Evolutionary conservation across 2,329 filamentous ascomycete species (phyloP).

Genomic region (Capronia coronata): DNA sequence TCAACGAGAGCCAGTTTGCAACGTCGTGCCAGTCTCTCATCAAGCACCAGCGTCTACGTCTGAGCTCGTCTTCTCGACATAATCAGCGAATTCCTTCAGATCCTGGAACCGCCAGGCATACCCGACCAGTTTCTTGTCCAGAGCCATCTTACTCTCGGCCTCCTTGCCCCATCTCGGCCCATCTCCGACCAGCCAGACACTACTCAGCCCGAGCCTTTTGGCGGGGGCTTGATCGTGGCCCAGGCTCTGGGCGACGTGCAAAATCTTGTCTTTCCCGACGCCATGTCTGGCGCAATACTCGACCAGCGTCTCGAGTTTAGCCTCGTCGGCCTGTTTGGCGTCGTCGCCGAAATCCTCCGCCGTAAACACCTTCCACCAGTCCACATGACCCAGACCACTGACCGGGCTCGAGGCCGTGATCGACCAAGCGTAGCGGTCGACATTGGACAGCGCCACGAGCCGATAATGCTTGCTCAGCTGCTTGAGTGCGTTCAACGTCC

Average conservation of each 20-base stretch:
- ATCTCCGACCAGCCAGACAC: slow-evolving; percentile 47
- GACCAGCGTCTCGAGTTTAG: slow-evolving; percentile 41
- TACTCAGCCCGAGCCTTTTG: slow-evolving; percentile 53
- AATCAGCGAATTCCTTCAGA: slow-evolving; percentile 22
- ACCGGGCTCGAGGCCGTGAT: slow-evolving; percentile 41
- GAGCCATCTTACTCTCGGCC: slow-evolving; percentile 25
- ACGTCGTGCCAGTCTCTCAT: too few relatives aligned
- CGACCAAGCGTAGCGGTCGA: slow-evolving; percentile 48
- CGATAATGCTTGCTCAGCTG: slow-evolving; percentile 46
- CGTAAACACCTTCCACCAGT: slow-evolving; percentile 43
- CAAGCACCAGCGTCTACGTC: too few relatives aligned
- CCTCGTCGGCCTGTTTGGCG: slow-evolving; percentile 22
- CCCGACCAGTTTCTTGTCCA: slow-evolving; percentile 26
- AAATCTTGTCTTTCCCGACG: slow-evolving; percentile 50
- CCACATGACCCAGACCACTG: slow-evolving; percentile 55
- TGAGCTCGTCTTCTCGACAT: slow-evolving; percentile 9
- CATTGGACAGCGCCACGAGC: slow-evolving; percentile 53
- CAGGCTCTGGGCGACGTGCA: slow-evolving; percentile 64
- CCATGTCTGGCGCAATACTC: slow-evolving; percentile 48
- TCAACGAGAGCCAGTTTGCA: not conserved
- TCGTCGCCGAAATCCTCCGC: slow-evolving; percentile 65
- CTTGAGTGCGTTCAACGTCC: slow-evolving; percentile 50
- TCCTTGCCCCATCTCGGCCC: slow-evolving; percentile 27
- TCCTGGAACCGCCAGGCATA: slow-evolving; percentile 25
- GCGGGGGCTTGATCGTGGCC: slow-evolving; percentile 62